Base-by-base conservation (phyloP, 164 flowering plant species). In the Platanus orientalis region DNA sequence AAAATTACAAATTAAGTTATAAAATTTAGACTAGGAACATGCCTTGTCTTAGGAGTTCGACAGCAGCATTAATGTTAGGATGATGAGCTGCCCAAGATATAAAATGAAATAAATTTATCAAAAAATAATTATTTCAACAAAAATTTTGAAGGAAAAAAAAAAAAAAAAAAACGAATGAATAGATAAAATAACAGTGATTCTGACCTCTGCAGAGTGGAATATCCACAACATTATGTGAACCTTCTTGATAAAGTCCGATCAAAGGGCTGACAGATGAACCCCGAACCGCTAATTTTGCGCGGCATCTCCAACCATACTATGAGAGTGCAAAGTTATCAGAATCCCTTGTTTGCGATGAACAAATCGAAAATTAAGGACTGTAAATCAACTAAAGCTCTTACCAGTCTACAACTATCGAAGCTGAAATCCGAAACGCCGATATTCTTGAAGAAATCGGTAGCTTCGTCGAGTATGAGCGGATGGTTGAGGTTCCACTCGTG, bases 241-340 rank as follows among this genome's bases (percentile, higher is more conserved):
- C 95, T 76, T 89, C 97, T 76, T 87, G 63, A 69, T 94, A 90
- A 25, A 90, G 85, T 10, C 98, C 98, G 61, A 90, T 81, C 63
- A 80, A 54, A 57, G 98, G 97, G 54, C 73, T 73, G 20, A 1
- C 29, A 2, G 90, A 76, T 24, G 95, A 78, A 44, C 99, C 99
- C 21, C 97, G 87, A 60, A 94, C 86, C 0, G 95, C 99, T 36
- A 94, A 79, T 71, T 94, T 94, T 12, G 99, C 99, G 0, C 97
- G 97, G 48, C 97, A 89, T 72, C 97, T 79, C 98, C 98, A 90
- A 62, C 84, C 96, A 83, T 83, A 89, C 98, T 94, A 47, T 12
- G 28, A 58, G 2, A n/a, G 57, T 0, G 32, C n/a, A 53, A 53
- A 58, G 4, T 9, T n/a, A 53, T 48, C 58, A 69, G 20, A 16